Conservation (phyloP, 2,329 filamentous ascomycete genomes). For the Monosporascus sp. region DNA sequence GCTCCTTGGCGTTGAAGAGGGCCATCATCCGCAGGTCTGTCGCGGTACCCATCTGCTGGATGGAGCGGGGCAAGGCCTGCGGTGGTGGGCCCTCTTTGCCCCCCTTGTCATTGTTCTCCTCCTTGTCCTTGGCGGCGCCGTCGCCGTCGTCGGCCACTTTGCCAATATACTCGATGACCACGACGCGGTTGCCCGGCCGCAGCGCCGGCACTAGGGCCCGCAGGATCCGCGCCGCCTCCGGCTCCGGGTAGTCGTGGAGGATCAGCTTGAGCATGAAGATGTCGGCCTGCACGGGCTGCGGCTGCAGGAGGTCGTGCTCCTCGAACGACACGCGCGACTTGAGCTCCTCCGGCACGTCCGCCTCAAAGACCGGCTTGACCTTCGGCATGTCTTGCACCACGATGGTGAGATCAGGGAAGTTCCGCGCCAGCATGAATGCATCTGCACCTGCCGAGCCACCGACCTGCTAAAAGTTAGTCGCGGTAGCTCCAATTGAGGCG, state of each 20-base stretch:
- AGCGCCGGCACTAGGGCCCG: slow-evolving; percentile 38
- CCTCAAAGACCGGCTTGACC: slow-evolving; percentile 29
- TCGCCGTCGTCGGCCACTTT: slow-evolving; percentile 22
- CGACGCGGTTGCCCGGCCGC: slow-evolving; percentile 35
- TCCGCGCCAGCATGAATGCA: slow-evolving; percentile 33
- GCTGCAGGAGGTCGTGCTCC: slow-evolving; percentile 34
- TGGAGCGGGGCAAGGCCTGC: slow-evolving; percentile 28
- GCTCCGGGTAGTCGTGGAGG: slow-evolving; percentile 51
- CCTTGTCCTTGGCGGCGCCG: background rate
- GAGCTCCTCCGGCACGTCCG: slow-evolving; percentile 29
- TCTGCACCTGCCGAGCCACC: slow-evolving; percentile 39
- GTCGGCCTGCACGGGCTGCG: slow-evolving; percentile 36
- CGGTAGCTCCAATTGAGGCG: background rate
- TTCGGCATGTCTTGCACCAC: slow-evolving; percentile 41
- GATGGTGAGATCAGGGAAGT: slow-evolving; percentile 36
- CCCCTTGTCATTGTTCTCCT: slow-evolving; percentile 1
- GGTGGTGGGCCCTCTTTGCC: background rate
- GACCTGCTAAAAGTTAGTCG: slow-evolving; percentile 22
- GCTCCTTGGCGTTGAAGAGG: slow-evolving; percentile 43
- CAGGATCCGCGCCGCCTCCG: slow-evolving; percentile 34
- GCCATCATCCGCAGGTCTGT: slow-evolving; percentile 48
- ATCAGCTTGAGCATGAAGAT: slow-evolving; percentile 50
- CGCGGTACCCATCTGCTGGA: slow-evolving; percentile 33
- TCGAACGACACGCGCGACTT: slow-evolving; percentile 29
- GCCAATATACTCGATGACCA: slow-evolving; percentile 35